Evolutionary conservation across 2,329 filamentous ascomycete species (phyloP).

Genomic region (Epichloe brachyelytri): DNA sequence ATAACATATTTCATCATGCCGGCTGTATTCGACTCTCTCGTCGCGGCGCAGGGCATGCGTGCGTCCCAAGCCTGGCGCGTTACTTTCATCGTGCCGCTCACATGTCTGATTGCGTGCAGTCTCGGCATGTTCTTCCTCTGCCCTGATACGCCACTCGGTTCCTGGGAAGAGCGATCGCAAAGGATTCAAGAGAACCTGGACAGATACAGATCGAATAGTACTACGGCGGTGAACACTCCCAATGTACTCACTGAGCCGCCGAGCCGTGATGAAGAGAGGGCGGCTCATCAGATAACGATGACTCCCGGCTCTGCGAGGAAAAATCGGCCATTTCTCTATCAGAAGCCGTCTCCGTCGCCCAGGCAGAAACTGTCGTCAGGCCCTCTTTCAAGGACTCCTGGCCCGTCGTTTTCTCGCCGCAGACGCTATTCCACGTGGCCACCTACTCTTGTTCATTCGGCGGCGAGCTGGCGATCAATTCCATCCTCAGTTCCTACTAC

Average conservation of each 20-base stretch:
- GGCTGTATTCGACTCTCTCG: constrained; percentile 69
- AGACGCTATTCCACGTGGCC: constrained; percentile 40
- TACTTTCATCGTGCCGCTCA: constrained; percentile 71
- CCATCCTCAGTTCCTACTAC: constrained; percentile 46
- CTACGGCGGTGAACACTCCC: constrained; percentile 37
- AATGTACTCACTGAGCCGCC: constrained; percentile 32
- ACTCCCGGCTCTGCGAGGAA: constrained; percentile 22
- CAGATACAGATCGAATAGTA: constrained; percentile 27
- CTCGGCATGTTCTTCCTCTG: constrained; percentile 60
- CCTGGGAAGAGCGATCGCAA: constrained; percentile 61
- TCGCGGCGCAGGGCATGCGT: constrained; percentile 42
- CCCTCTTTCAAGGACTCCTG: constrained; percentile 40
- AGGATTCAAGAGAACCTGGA: constrained; percentile 41
- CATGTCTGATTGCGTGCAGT: constrained; percentile 56
- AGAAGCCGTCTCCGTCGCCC: constrained; percentile 41
- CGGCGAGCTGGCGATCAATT: constrained; percentile 49
- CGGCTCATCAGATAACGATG: neutral
- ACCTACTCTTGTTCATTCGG: constrained; percentile 54
- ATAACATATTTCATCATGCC: constrained; percentile 94
- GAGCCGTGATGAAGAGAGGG: constrained; percentile 18
- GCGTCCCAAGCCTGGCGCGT: constrained; percentile 69
- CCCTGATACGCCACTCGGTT: constrained; percentile 70
- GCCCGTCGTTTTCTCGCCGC: constrained; percentile 34
- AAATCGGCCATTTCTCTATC: constrained; percentile 34
- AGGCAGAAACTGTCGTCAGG: constrained; percentile 38